These are phyloP conservation scores for Chlorella sorokiniana DNA, from an alignment of 139 green algal genomes.

Conservation along the genomic window DNA sequence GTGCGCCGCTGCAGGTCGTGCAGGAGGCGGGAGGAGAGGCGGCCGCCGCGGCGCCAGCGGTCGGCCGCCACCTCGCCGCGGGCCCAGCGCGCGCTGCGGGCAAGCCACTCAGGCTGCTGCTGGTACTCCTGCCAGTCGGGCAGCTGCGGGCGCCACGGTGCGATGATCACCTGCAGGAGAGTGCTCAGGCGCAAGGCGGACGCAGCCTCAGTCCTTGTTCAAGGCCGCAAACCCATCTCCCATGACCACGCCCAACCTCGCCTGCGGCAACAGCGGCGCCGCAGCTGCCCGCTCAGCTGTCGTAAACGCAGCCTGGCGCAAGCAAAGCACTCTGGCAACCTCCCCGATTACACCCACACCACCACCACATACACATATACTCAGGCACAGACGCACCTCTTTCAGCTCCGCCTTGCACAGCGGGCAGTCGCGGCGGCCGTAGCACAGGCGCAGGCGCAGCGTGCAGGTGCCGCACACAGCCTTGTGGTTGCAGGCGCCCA, in stretches of 20 bases:
- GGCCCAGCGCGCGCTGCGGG: background rate
- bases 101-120: background rate
- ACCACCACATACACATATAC: background rate
- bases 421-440: slow-evolving; percentile 64
- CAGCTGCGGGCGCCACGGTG: slow-evolving; percentile 38
- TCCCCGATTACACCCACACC: background rate
- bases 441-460: slow-evolving; percentile 72
- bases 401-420: slow-evolving; percentile 71
- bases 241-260: too few species aligned
- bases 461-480: slow-evolving; percentile 57
- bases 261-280: too few species aligned
- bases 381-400: slow-evolving; percentile 26
- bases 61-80: slow-evolving; percentile 29
- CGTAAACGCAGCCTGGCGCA: too few species aligned
- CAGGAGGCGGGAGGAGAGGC: slow-evolving; percentile 19
- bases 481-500: slow-evolving; percentile 63
- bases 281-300: too few species aligned
- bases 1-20: slow-evolving; percentile 44
- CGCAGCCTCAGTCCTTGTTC: too few species aligned
- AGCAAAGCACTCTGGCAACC: too few species aligned
- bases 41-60: slow-evolving; percentile 13
- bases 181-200: background rate
- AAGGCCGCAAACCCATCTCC: background rate
- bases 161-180: slow-evolving; percentile 57
- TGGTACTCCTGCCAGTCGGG: slow-evolving; percentile 29